Base-by-base conservation (phyloP, 2,329 filamentous ascomycete species). In the Ascochyta rabiei region DNA sequence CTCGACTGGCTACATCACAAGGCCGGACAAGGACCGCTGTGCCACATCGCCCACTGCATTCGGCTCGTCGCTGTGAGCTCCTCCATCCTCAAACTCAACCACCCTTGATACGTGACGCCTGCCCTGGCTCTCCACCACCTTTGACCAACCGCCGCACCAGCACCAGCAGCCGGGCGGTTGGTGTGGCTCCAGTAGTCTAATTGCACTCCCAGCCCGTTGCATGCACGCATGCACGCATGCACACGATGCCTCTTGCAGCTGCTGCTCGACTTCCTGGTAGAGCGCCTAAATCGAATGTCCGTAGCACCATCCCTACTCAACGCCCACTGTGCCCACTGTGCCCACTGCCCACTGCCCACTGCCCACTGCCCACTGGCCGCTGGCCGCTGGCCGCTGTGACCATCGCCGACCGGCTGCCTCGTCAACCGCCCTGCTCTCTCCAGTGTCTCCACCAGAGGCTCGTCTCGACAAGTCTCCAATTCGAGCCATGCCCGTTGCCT, bases 11-110 rank as follows among this genome's bases (percentile, higher is more conserved):
- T 55, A 55, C 52, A 41, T 55, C 52, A 55, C 41, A 55, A 30
- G 41, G n/a, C 52, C 52, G 52, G 47, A 55, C 41, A 50, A 55
- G 46, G 13, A 33, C 52, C 46, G 52, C 30, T 30, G 46, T 55
- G 46, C 41, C 46, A 55, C 52, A 46, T 41, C 41, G 24, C 35
- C 19, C 33, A 40, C 41, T 50, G 46, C 52, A 31, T 46, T 50
- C 52, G 52, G 52, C 2, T 50, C 46, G 37, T 55, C 52, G 52
- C 52, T 13, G 5, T 33, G 31, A 48, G 19, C 40, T 16, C n/a
- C n/a, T n/a, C n/a, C n/a, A n/a, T n/a, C n/a, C n/a, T n/a, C n/a
- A n/a, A n/a, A n/a, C n/a, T n/a, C n/a, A n/a, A n/a, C n/a, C n/a
- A n/a, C n/a, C n/a, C n/a, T n/a, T 35, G 26, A 28, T 28, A 10